These are phyloP conservation scores for Cercospora zeina DNA, from an alignment of 2,329 filamentous ascomycete genomes.

Conservation along the genomic window DNA sequence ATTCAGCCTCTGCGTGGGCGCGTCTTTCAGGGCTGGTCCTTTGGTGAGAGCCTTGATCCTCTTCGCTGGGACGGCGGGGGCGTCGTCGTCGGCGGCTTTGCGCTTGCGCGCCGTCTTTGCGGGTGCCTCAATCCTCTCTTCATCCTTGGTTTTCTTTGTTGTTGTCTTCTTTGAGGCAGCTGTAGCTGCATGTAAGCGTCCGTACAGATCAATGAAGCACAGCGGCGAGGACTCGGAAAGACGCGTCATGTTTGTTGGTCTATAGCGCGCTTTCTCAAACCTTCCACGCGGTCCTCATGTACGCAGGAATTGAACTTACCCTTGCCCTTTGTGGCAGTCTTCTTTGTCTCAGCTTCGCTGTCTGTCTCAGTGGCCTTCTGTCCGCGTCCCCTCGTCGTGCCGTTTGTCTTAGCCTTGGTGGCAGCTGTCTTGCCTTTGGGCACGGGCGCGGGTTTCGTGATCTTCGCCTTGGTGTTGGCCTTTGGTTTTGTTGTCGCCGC, in stretches of 20 bases:
- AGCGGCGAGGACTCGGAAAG: constrained; percentile 15
- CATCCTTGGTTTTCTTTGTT: constrained; percentile 24
- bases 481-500: constrained; percentile 26
- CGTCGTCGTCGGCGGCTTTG: constrained; percentile 34
- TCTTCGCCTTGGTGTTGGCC: constrained; percentile 38
- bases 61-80: constrained; percentile 36
- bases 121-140: constrained; percentile 17
- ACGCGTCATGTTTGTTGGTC: constrained; percentile 21
- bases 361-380: constrained; percentile 27
- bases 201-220: constrained; percentile 22
- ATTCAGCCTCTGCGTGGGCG: constrained; percentile 65
- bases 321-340: constrained; percentile 27
- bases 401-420: constrained; percentile 32
- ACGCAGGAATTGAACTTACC: constrained; percentile 20
- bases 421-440: constrained; percentile 32
- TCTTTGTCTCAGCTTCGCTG: constrained; percentile 22
- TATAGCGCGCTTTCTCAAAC: constrained; percentile 1
- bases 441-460: constrained; percentile 28
- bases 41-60: constrained; percentile 36
- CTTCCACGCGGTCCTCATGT: background rate
- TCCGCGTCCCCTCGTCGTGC: constrained; percentile 29
- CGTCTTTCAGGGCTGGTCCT: constrained; percentile 59
- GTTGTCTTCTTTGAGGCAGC: constrained; percentile 31
- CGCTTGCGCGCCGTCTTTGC: constrained; percentile 33
- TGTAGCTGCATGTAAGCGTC: constrained; percentile 30